Base-by-base conservation (phyloP, 2,329 filamentous ascomycete species). In the Penicillium sclerotiorum region DNA sequence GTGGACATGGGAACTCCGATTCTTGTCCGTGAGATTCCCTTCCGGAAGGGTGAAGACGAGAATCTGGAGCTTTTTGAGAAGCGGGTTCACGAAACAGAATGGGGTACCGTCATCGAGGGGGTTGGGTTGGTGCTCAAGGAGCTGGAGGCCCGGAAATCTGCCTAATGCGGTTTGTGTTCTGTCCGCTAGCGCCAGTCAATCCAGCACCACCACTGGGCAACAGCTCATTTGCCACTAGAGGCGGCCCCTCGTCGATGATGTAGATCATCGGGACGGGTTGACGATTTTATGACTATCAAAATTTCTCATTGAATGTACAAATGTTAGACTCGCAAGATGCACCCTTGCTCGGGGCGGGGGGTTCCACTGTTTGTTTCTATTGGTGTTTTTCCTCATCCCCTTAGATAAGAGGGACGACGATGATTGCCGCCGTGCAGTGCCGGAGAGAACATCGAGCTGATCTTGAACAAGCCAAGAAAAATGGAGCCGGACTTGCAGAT, bases 1-100 rank as follows among this genome's bases (percentile, higher is more conserved):
- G 90, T 96, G 47, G 91, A 96, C 73, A 81, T 87, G 63, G 91
- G 91, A 2, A 77, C 81, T 56, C 86, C 89, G 8, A 87, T 95
- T 60, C 64, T 92, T 53, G 80, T 86, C 2, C 71, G 79, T 56
- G 86, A 92, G 71, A 82, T 96, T 20, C 78, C 83, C 48, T 73
- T 81, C 52, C 84, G 81, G 57, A 80, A 80, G 51, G 76, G 73
- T 0, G 77, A 81, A 40, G 84, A 83, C 28, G 85, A 90, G 63
- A 78, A 77, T 20, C 63, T 93, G 48, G 80, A 84, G 27, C 79
- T 81, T 42, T 77, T 96, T 22, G 81, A 90, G 71, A 75, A 82
- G 62, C 84, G 85, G 66, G 88, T 96, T 55, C 90, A 96, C 70
- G 71, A 72, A 17, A 78, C 85, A 23, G 92, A 96, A 76, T 90